Base-by-base conservation (phyloP, 164 flowering plant species). In the Magnolia changhungtana region DNA sequence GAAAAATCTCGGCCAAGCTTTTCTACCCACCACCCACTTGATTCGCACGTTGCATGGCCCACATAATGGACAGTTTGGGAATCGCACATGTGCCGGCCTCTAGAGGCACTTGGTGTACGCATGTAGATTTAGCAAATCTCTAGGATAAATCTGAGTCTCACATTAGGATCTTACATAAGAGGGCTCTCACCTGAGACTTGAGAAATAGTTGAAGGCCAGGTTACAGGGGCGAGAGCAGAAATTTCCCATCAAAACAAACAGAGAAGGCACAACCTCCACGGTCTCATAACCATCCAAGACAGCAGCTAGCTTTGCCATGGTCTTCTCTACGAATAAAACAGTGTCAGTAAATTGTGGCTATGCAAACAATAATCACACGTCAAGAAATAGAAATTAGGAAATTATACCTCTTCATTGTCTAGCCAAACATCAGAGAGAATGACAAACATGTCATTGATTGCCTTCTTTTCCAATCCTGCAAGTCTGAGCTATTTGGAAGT, bases 181-280 rank as follows among this genome's bases (percentile, higher is more conserved):
- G 58, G 8, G n/a, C 55, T 20, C 86, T 86, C 74, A 91, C 99
- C 97, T 91, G 73, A 96, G 89, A 75, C 71, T 88, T 70, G 97
- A 86, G 80, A 84, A 91, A 72, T 94, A 87, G 82, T 83, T 80
- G 73, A 94, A 96, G 45, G 98, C 83, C 52, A 96, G 91, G 80
- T 94, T 94, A 78, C 97, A 96, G 49, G 99, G 97, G 61, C 74
- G 91, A 79, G 98, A 94, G 74, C 93, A 91, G 82, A 96, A 96
- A 79, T 94, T 94, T 37, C 98, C 98, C 99, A 94, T 94, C 76
- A 96, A 85, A 72, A 96, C 95, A 84, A 96, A 96, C 55, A 96
- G 82, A 74, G 97, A 96, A 67, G 99, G 99, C 79, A 96, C 98
- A 76, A 94, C 94, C 75, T 90, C 95, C 76, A 83, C 89, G 78